Base-by-base conservation (phyloP, 2,329 filamentous ascomycete genomes). In the Annulohypoxylon truncatum region DNA sequence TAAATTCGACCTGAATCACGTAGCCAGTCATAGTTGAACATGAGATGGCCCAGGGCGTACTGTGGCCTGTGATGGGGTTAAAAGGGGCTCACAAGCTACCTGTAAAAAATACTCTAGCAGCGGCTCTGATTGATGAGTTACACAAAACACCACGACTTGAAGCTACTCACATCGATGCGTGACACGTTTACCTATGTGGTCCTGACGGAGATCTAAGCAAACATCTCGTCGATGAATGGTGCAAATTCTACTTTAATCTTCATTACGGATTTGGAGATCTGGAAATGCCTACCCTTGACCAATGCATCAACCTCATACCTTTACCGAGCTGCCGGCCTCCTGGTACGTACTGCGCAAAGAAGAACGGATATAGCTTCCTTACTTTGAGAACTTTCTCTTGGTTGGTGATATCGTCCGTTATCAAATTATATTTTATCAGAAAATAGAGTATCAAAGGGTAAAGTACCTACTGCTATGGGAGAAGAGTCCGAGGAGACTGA, bases 171-270 rank as follows among this genome's bases (percentile, higher is more conserved):
- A 24, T 40, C 26, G 28, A 54, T 62, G 48, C 40, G 54, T 68
- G 44, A 50, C 61, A 68, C 50, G 31, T 52, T 53, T 54, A 59
- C 38, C 20, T 52, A 62, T 48, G 52, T 61, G 59, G 56, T 18
- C 28, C 38, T 65, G 58, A 65, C 61, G 28, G 44, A 40, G 5
- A 22, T 53, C 13, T 9, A 22, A 62, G 58, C 66, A 68, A 68
- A 66, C 61, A 65, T 44, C 28, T 33, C n/a, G 28, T 18, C 22
- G n/a, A 54, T 10, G 38, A 40, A 20, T 47, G 7, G 22, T 63
- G 58, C 29, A 61, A 58, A 31, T 33, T 55, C 46, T 4, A 48
- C 8, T 33, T 44, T 18, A 7, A 46, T 13, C 20, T 38, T 26
- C 2, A 29, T 10, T 15, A 35, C 10, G 15, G 15, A 5, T 10